Percentiles rank a stretch among this genome's conserved stretches.
phyloP scores from a whole-genome alignment of 148 eudicot genomes.

The Vaccinium corymbosum region DNA sequence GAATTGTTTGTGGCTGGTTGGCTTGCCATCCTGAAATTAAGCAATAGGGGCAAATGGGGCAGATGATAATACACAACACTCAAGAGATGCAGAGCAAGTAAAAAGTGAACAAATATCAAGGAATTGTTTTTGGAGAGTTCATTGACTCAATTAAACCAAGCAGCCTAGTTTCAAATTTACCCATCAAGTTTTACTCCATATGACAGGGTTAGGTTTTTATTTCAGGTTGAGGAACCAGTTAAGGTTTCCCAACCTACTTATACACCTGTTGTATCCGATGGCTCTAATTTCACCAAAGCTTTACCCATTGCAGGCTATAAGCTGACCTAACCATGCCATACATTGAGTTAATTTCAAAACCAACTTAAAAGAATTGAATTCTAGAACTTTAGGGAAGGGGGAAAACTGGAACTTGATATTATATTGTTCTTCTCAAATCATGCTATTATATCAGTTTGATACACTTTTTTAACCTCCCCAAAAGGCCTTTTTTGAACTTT shows the following conservation, averaged over 20 bases:
- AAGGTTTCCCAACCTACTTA: background rate
- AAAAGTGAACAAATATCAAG: background rate
- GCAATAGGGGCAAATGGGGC: background rate
- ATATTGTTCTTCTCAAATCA: background rate
- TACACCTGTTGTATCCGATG: background rate
- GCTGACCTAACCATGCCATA: constrained; percentile 4
- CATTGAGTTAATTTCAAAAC: background rate
- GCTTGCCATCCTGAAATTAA: constrained; percentile 48
- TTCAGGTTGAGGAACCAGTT: background rate
- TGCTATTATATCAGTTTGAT: background rate
- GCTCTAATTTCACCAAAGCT: background rate
- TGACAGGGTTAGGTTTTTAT: background rate
- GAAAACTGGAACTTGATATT: background rate
- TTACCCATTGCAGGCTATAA: background rate
- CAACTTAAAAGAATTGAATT: background rate
- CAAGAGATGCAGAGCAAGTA: background rate
- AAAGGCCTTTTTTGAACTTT: background rate
- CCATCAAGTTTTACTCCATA: background rate
- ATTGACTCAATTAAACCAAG: background rate
- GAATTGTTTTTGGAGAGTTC: background rate
- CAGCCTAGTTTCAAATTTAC: background rate
- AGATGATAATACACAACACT: background rate
- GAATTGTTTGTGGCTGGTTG: constrained; percentile 49
- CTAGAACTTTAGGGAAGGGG: background rate
- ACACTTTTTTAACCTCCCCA: background rate